phyloP scores from a whole-genome alignment of 768 basidiomycete genomes.

The Russula griseocarnosa region DNA sequence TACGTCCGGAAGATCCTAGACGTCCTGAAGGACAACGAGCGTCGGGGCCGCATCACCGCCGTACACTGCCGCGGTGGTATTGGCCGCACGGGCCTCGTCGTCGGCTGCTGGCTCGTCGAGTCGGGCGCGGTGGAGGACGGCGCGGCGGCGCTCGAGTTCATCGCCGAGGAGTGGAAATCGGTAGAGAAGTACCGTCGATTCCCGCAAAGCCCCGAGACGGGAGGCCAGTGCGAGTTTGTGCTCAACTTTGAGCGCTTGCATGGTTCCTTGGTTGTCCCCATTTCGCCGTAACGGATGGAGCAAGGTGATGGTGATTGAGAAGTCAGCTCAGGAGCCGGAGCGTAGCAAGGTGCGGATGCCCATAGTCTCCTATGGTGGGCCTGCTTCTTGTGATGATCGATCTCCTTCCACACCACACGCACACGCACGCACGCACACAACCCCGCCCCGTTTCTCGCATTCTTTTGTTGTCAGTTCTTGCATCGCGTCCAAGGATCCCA shows the following conservation, averaged over 20 bases:
- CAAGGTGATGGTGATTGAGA: background rate
- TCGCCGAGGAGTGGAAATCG: conserved; percentile 65
- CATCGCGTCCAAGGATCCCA: background rate
- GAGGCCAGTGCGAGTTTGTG: conserved; percentile 73
- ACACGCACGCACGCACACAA: background rate
- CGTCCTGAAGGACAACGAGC: conserved; percentile 57
- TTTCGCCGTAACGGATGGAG: background rate
- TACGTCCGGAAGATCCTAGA: conserved; percentile 57
- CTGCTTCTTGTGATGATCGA: background rate
- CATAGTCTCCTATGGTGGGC: background rate
- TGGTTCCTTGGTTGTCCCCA: background rate
- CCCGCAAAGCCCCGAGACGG: conserved; percentile 76
- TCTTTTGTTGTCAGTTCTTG: background rate
- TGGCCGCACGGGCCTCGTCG: conserved; percentile 58
- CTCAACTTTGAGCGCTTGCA: conserved; percentile 43
- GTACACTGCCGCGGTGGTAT: conserved; percentile 81
- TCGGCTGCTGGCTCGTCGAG: conserved; percentile 76
- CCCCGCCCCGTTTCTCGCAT: background rate
- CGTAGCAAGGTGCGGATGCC: background rate
- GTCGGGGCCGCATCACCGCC: conserved; percentile 55
- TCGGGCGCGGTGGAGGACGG: conserved; percentile 59
- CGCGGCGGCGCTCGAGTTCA: conserved; percentile 57
- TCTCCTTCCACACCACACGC: background rate
- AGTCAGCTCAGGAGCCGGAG: no score
- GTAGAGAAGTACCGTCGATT: conserved; percentile 76